Evolutionary conservation across 2,329 filamentous ascomycete genomes (phyloP).

Genomic region (Phyllosticta citriasiana): DNA sequence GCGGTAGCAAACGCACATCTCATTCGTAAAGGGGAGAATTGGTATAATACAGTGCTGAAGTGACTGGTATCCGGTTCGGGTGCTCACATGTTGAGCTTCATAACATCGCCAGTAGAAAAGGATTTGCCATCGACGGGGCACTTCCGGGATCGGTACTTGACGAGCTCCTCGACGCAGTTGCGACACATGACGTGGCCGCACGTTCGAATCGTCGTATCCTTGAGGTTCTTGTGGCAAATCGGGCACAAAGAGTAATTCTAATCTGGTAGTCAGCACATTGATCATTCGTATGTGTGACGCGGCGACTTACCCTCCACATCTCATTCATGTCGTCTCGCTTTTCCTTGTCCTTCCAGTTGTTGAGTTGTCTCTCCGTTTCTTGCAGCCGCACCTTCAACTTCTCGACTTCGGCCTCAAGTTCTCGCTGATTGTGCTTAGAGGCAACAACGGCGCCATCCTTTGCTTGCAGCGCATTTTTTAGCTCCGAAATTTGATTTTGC

Average conservation of each 20-base stretch:
- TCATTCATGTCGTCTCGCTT: conserved; percentile 10
- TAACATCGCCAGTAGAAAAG: conserved; percentile 84
- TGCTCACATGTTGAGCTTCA: conserved; percentile 41
- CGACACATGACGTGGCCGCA: conserved; percentile 95
- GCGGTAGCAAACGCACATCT: not conserved
- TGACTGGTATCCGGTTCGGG: not conserved
- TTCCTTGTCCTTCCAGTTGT: conserved; percentile 70
- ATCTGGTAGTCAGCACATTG: not conserved
- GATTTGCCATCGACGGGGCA: conserved; percentile 89
- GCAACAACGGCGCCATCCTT: conserved; percentile 63
- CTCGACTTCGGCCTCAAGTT: conserved; percentile 63
- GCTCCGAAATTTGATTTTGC: conserved; percentile 64
- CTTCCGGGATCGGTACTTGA: conserved; percentile 83
- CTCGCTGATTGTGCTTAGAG: conserved; percentile 51
- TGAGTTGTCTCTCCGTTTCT: conserved; percentile 70
- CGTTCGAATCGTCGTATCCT: conserved; percentile 85
- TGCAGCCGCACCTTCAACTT: conserved; percentile 68
- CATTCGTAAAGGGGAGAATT: not conserved
- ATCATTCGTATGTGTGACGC: not conserved
- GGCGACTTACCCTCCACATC: conserved; percentile 40
- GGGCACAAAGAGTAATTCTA: conserved; percentile 58
- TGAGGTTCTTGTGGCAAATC: conserved; percentile 86
- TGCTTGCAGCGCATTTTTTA: conserved; percentile 61
- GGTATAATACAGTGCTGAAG: conserved; percentile 6
- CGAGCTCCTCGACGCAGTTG: conserved; percentile 78